A percentile compares a stretch with the other conserved stretches of the same genome.
Conservation (phyloP, 1,139 yeast genomes). For the Blastobotrys persicus region DNA sequence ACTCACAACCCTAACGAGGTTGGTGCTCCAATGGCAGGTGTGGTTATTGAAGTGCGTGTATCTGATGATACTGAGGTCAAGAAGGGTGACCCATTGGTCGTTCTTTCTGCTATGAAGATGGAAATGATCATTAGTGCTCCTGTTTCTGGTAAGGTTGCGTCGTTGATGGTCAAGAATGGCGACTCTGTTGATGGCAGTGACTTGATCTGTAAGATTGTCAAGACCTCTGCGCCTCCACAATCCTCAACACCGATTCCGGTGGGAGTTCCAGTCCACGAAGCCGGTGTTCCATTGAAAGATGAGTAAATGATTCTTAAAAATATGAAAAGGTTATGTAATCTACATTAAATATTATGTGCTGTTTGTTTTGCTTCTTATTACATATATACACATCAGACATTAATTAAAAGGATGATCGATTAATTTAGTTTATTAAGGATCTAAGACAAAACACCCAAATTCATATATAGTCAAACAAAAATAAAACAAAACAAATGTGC, state of each 20-base stretch:
- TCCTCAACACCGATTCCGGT: slow-evolving; percentile 17
- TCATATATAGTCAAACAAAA: neutral
- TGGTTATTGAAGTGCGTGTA: slow-evolving; percentile 89
- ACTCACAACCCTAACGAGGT: slow-evolving; percentile 83
- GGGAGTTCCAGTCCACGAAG: slow-evolving; percentile 15
- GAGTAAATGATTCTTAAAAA: neutral
- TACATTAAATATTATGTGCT: too few relatives aligned
- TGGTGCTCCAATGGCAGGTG: slow-evolving; percentile 99
- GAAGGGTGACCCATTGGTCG: slow-evolving; percentile 96
- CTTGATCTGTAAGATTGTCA: slow-evolving; percentile 54
- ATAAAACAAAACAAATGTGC: neutral
- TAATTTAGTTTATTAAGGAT: neutral
- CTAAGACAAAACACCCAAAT: neutral
- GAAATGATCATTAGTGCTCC: slow-evolving; percentile 98
- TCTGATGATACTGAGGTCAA: slow-evolving; percentile 84
- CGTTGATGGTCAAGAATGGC: slow-evolving; percentile 76
- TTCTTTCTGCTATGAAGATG: slow-evolving; percentile 98
- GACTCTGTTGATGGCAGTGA: slow-evolving; percentile 96
- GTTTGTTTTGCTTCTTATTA: too few relatives aligned
- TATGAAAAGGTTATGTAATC: too few relatives aligned
- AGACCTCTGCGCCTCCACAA: slow-evolving; percentile 22
- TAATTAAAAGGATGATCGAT: neutral
- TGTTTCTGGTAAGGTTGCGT: slow-evolving; percentile 76
- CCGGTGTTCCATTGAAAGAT: slow-evolving; percentile 2
- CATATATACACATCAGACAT: too few relatives aligned